Evolutionary conservation across 768 basidiomycete genomes (phyloP), one percentile per base, ranked within the genome.

Genomic region (Boletus vermiculosoides): DNA sequence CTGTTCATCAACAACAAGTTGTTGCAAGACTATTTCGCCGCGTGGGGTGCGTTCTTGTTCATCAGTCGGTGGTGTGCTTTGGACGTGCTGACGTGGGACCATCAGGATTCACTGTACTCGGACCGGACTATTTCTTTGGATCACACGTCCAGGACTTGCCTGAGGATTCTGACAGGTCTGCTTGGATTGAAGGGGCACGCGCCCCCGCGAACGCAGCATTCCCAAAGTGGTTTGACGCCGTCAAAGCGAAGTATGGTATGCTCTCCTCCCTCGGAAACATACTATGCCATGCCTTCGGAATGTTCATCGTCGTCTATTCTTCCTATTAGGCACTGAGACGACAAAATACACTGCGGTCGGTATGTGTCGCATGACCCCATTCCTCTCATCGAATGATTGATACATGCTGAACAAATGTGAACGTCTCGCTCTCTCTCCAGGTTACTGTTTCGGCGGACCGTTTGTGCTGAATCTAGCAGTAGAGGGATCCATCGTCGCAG

Each of bases 91-190:
- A 52, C 28, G 28, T 28, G 40, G 10, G 13, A 8, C 4, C 1
- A 5, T 9, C 33, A 86, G 85, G 84, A 0, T 86, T 80, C 66
- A 63, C 77, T 50, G 82, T 86, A 0, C 65, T 86, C 8, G 84
- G 82, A 2, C 74, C 81, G 8, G 85, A 87, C 61, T 86, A 84
- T 61, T 83, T 86, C 69, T 77, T 83, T 55, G 83, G 84, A 7
- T 75, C 78, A 45, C 65, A 74, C 5, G 58, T 82, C 4, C 60
- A 76, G 34, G 60, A 68, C 4, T 72, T 80, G 56, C 70, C 74
- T 12, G 56, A 64, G 4, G 61, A 31, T 5, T 3, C 2, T 1
- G 75, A 82, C 54, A 68, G 68, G 37, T 2, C 22, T 0, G 73
- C 68, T 0, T 86, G 83, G 83, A 62, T 77, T 15, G 45, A 50